These are phyloP conservation scores for Avena eriantha DNA, from an alignment of 176 grass and related monocot species.

Conservation along the genomic window DNA sequence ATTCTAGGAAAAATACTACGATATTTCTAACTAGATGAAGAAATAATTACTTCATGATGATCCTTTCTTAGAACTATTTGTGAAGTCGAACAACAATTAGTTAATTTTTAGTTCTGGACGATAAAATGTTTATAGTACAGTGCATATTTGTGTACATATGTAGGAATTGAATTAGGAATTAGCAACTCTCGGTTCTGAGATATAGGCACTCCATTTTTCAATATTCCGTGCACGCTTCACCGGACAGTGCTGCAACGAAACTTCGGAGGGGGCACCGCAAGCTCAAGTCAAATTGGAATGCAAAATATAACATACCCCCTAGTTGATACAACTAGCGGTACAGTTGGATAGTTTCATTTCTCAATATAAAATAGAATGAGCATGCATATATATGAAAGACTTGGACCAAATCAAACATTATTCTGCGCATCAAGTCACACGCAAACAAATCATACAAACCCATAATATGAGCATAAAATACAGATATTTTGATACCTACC, in stretches of 20 bases:
- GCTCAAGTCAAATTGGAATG: neutral
- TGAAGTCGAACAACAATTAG: too few species aligned
- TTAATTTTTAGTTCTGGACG: too few species aligned
- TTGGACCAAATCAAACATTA: neutral
- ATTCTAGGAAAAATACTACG: too few species aligned
- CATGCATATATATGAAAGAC: neutral
- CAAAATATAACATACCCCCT: neutral
- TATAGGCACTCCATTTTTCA: too few species aligned
- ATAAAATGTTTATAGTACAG: too few species aligned
- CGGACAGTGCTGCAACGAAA: constrained; percentile 22
- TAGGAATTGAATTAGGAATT: too few species aligned
- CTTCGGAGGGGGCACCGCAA: neutral
- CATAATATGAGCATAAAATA: neutral
- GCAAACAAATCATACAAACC: neutral
- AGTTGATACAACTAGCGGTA: neutral
- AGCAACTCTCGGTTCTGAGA: too few species aligned
- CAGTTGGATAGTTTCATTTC: neutral
- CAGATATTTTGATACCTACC: neutral
- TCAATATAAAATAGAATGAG: neutral
- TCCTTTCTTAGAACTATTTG: too few species aligned
- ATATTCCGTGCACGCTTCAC: neutral
- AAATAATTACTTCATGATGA: too few species aligned
- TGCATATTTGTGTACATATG: too few species aligned
- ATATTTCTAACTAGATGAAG: too few species aligned
- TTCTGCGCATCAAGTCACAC: neutral